A percentile compares a stretch with the other conserved stretches of the same genome.
Evolutionary conservation across 495 filamentous ascomycete species (phyloP).

Genomic region (Penicillium turbatum): DNA sequence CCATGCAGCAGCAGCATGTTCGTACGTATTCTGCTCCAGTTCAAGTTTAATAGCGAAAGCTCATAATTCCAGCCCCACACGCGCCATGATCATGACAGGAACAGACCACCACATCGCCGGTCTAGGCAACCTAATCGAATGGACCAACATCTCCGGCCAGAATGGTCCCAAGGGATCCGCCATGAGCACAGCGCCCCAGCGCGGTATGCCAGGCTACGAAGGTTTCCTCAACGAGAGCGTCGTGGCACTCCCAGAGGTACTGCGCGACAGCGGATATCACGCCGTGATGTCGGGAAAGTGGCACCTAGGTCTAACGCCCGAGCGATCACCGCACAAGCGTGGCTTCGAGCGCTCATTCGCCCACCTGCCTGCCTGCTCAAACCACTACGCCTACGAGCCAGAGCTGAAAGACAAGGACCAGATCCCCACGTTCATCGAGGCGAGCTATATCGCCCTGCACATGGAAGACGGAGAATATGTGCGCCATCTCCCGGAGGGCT

Average conservation of each 20-base stretch:
- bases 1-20: constrained; percentile 62
- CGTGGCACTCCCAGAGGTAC: constrained; percentile 56
- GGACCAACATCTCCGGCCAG: constrained; percentile 46
- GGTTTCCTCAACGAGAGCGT: constrained; percentile 62
- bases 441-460: constrained; percentile 52
- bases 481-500: constrained; percentile 49
- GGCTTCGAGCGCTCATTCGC: constrained; percentile 48
- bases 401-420: constrained; percentile 44
- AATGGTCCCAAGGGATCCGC: constrained; percentile 42
- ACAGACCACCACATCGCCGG: constrained; percentile 47
- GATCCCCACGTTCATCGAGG: constrained; percentile 49
- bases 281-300: constrained; percentile 63
- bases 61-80: constrained; percentile 40
- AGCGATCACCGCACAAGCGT: constrained; percentile 37
- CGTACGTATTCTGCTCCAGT: constrained; percentile 33
- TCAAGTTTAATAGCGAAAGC: no score
- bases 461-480: constrained; percentile 56
- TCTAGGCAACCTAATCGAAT: constrained; percentile 46
- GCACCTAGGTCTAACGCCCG: constrained; percentile 46
- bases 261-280: constrained; percentile 58
- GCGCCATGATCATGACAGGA: constrained; percentile 55
- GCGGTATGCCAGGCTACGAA: constrained; percentile 61
- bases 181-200: constrained; percentile 42
- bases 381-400: constrained; percentile 60
- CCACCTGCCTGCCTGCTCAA: constrained; percentile 53